Conservation (phyloP, 2,329 filamentous ascomycete species). For the Penicillium sp. region DNA sequence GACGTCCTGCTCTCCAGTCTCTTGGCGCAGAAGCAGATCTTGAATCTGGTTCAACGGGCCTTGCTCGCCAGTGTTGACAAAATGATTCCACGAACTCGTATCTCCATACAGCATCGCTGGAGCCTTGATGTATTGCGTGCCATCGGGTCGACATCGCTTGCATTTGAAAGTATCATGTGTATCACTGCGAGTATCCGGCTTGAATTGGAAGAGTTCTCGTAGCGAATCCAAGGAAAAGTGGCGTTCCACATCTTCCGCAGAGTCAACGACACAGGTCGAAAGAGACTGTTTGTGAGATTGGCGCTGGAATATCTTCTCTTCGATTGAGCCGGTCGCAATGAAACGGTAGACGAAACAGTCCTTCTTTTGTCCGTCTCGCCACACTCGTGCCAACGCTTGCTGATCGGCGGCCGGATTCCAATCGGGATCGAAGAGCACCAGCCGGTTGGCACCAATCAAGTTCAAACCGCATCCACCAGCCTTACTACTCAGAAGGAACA, state of each 20-base stretch:
- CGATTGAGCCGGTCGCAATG: constrained; percentile 95
- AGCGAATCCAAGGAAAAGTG: constrained; percentile 93
- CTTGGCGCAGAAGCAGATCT: constrained; percentile 85
- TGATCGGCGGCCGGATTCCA: constrained; percentile 99
- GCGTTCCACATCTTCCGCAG: constrained; percentile 92
- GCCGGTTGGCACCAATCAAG: constrained; percentile 87
- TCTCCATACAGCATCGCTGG: constrained; percentile 96
- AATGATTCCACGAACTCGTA: constrained; percentile 99
- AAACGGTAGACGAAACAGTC: constrained; percentile 99
- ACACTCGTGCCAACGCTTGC: constrained; percentile 93
- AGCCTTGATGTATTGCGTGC: constrained; percentile 83
- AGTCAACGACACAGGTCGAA: constrained; percentile 94
- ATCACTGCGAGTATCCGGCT: constrained; percentile 79
- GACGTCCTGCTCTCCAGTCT: constrained; percentile 74
- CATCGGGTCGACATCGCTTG: constrained; percentile 87
- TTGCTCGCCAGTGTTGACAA: constrained; percentile 71
- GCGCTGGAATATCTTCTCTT: constrained; percentile 98
- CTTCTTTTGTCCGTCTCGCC: constrained; percentile 98
- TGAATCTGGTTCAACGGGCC: constrained; percentile 78
- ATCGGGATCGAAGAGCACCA: constrained; percentile 94
- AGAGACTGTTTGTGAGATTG: constrained; percentile 98
- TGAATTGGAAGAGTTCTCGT: constrained; percentile 91
- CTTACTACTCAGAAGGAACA: constrained; percentile 96
- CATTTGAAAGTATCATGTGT: constrained; percentile 99
- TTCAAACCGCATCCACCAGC: constrained; percentile 96